These are phyloP conservation scores for Calocybe cyanea DNA, from an alignment of 768 basidiomycete genomes.

Conservation along the genomic window DNA sequence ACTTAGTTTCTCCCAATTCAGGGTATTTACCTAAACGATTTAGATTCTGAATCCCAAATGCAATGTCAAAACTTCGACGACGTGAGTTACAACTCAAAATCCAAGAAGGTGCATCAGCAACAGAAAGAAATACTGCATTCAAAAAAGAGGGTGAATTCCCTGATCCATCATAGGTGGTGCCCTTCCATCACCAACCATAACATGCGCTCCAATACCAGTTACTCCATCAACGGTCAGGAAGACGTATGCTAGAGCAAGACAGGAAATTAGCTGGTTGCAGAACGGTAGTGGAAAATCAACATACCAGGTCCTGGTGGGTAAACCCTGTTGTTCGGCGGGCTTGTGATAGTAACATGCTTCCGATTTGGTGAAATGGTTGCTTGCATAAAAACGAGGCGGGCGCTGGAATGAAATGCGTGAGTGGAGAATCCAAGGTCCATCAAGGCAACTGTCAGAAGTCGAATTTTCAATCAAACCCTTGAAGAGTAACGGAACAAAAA, in stretches of 20 bases:
- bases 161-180: slow-evolving; percentile 13
- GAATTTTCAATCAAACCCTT: background rate
- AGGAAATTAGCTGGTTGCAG: background rate
- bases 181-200: slow-evolving; percentile 36
- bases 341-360: slow-evolving; percentile 29
- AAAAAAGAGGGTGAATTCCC: background rate
- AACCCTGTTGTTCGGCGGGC: slow-evolving; percentile 32
- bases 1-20: too few species aligned
- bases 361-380: slow-evolving; percentile 26
- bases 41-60: too few species aligned
- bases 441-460: slow-evolving; percentile 24
- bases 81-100: too few species aligned
- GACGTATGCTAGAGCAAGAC: slow-evolving; percentile 3
- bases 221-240: background rate
- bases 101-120: too few species aligned
- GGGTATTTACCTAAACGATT: too few species aligned
- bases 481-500: too few species aligned
- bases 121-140: too few species aligned
- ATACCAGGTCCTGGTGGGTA: slow-evolving; percentile 27
- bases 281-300: background rate
- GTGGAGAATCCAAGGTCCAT: slow-evolving; percentile 41
- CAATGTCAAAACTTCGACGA: too few species aligned
- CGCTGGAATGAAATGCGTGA: slow-evolving; percentile 29
- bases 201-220: too few species aligned
- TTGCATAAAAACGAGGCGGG: slow-evolving; percentile 32